phyloP scores from a whole-genome alignment of 306 rosid genomes.

The Prunus mira region DNA sequence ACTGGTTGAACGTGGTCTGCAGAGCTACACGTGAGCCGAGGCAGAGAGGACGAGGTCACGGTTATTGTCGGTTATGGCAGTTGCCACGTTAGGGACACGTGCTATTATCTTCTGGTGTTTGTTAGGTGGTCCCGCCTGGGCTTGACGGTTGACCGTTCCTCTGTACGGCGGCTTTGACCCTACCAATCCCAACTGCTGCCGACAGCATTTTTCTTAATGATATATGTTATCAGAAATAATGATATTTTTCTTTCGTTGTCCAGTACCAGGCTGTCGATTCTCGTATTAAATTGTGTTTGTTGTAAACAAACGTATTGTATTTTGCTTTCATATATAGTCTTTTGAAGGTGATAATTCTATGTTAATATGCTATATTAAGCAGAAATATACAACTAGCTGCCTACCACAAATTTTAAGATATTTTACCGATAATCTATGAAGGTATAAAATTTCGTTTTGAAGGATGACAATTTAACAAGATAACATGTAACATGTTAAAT shows the following conservation, averaged over 20 bases:
- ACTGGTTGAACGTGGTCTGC: not conserved
- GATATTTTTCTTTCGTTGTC: not conserved
- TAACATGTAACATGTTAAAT: too few relatives aligned
- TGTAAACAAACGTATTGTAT: too few relatives aligned
- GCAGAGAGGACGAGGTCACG: constrained; percentile 54
- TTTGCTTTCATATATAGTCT: too few relatives aligned
- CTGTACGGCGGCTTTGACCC: constrained; percentile 23
- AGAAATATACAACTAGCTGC: not conserved
- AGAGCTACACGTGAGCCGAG: constrained; percentile 11
- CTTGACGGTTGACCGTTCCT: constrained; percentile 42
- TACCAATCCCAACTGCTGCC: constrained; percentile 39
- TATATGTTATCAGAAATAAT: not conserved
- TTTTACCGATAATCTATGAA: too few relatives aligned
- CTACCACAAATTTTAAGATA: not conserved
- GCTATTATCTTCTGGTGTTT: constrained; percentile 26
- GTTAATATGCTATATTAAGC: not conserved
- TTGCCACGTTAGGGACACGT: constrained; percentile 77
- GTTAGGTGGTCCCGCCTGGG: constrained; percentile 17
- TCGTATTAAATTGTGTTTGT: not conserved
- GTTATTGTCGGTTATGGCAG: constrained; percentile 94
- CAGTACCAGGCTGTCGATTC: not conserved
- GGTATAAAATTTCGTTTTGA: too few relatives aligned
- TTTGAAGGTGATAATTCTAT: too few relatives aligned
- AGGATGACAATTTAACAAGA: too few relatives aligned
- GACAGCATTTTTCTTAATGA: constrained; percentile 32